Evolutionary conservation across 2,329 filamentous ascomycete species (phyloP).

Genomic region (Davidsoniella australis): DNA sequence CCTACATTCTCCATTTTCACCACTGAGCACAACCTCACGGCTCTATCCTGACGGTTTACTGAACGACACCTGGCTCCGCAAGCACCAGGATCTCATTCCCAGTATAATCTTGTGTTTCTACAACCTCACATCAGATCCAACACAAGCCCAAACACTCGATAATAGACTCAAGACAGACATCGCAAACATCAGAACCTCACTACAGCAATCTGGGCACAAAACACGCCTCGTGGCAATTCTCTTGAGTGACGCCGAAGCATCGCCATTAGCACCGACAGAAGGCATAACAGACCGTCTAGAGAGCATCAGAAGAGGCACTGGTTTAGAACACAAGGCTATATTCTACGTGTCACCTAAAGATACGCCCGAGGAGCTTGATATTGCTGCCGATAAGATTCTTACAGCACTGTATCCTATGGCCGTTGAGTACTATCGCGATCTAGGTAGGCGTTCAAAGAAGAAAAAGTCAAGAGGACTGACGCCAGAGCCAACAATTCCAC

Average conservation of each 20-base stretch:
- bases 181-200: slow-evolving; percentile 51
- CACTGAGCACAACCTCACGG: slow-evolving; percentile 63
- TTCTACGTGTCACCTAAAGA: slow-evolving; percentile 68
- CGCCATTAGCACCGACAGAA: slow-evolving; percentile 29
- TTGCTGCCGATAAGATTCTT: slow-evolving; percentile 58
- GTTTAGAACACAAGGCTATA: slow-evolving; percentile 66
- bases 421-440: slow-evolving; percentile 81
- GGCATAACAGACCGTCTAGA: slow-evolving; percentile 52
- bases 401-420: slow-evolving; percentile 55
- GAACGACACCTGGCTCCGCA: slow-evolving; percentile 65
- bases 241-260: slow-evolving; percentile 49
- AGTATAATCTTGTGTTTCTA: slow-evolving; percentile 72
- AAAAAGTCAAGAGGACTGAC: slow-evolving; percentile 68
- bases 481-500: slow-evolving; percentile 66
- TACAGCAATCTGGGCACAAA: slow-evolving; percentile 57
- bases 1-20: slow-evolving; percentile 85
- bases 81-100: slow-evolving; percentile 74
- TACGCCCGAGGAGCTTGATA: slow-evolving; percentile 51
- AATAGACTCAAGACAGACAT: slow-evolving; percentile 81
- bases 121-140: slow-evolving; percentile 52
- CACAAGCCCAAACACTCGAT: slow-evolving; percentile 62
- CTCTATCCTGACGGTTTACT: slow-evolving; percentile 84
- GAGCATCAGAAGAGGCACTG: slow-evolving; percentile 61
- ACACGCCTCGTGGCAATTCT: slow-evolving; percentile 62
- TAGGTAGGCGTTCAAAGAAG: slow-evolving; percentile 79